Evolutionary conservation across 1,284 basidiomycete species (phyloP), one percentile per base, ranked within the genome.

Genomic region (Wolfiporia cocos): DNA sequence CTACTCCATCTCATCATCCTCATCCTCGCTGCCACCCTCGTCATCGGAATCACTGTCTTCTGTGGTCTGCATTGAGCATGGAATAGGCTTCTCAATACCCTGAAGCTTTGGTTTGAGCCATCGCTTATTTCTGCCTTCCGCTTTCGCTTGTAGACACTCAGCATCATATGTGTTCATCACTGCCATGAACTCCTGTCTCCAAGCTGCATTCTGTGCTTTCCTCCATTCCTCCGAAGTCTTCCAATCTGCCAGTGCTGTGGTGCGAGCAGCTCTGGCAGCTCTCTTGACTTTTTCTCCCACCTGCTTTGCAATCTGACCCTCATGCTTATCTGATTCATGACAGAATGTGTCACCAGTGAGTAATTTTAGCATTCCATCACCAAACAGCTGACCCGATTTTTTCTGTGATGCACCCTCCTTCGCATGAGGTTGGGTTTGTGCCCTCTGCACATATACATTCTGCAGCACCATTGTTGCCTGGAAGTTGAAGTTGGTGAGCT

Each of bases 401-500:
- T 44, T 49, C 43, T 62, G 34, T 35, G 34, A n/a, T 6, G 17
- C 20, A 4, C 14, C 52, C 32, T 58, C 49, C 24, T 56, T 35
- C n/a, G 37, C 51, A 20, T 52, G 39, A 2, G 59, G 47, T 42
- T 58, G 50, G 37, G 33, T 38, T 2, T 49, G 44, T 6, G 52
- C 31, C 18, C 39, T 32, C 22, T 22, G 38, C 23, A 43, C 42
- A 43, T 58, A 58, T 2, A 43, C 30, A 1, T 42, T 42, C 21
- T 55, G 50, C 22, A 59, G 36, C 6, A 58, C 49, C 3, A 42
- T 22, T 2, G 30, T 23, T 24, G 44, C 43, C 26, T 28, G 26
- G 9, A 28, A 9, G 9, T 14, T 14, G 7, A 28, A 7, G 7
- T 7, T 28, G 26, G n/a, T n/a, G n/a, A n/a, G n/a, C n/a, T 28